Base-by-base conservation (phyloP, 495 filamentous ascomycete genomes). In the Trichocladium uniseriatum region DNA sequence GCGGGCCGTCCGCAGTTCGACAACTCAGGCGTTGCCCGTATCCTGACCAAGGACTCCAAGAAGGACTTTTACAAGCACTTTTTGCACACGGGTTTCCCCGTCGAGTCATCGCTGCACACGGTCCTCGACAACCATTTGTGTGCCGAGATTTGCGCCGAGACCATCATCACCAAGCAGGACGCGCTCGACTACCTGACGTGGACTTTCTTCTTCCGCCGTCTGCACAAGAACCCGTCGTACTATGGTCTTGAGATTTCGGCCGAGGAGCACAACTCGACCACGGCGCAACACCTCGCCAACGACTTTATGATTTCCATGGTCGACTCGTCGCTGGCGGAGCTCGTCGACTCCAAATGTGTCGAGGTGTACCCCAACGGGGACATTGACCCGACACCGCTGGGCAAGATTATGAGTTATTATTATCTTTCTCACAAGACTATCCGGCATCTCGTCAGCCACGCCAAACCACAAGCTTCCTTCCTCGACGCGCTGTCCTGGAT, bases 21-120 rank as follows among this genome's bases (percentile, higher is more conserved):
- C 59, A 82, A 81, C 39, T 92, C 89, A 0, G 92, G 94, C 53
- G 91, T 97, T 54, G 92, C 94, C 9, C 80, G 89, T 24, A 97
- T 99, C 55, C 94, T 97, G 66, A 97, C 94, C 0, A 89, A 99
- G 59, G 91, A 97, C 50, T 71, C 89, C 10, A 99, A 97, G 73
- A 99, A 99, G 66, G 87, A 88, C n/a, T 99, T 97, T 68, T 99
- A 99, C 70, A 99, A 97, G 72, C 90, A 99, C 69, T 99, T 99
- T 63, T 64, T 99, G 38, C 92, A 99, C 60, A 97, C 94, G 10
- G 92, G 92, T 4, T 99, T 99, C 67, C 92, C 92, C 0, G 92
- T 99, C 20, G 92, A 99, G 64, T 95, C 89, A 7, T 89, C 89
- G 3, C 72, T 99, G 16, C 92, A 99, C 70, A 95, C 92, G 19